Base-by-base conservation (phyloP, 495 filamentous ascomycete species). In the Penicillium silybi region DNA sequence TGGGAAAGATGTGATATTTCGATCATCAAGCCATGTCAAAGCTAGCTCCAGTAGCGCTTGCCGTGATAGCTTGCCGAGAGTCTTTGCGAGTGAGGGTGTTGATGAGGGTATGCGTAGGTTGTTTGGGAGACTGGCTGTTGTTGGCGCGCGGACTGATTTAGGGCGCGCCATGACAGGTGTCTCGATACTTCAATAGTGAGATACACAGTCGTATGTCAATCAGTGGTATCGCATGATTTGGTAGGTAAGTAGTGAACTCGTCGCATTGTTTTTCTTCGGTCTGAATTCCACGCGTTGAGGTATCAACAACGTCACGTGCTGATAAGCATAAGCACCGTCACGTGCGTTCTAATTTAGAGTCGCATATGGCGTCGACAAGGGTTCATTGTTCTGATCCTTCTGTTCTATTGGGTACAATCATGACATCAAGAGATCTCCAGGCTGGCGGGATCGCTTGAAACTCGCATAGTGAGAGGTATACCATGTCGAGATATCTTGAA, bases 11-110 rank as follows among this genome's bases (percentile, higher is more conserved):
- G 76, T 61, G 18, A 80, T 69, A 44, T 85, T 83, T 46, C 72
- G 69, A 20, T 85, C 78, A 26, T 84, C 78, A 0, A 93, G 80
- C 90, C 90, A 95, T 68, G 81, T 69, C 18, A 88, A 75, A 5
- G 78, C 85, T 13, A 95, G 75, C 2, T 82, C 77, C 13, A 92
- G 65, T 7, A 95, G 76, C 0, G 87, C 82, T 32, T 80, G 70
- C 26, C 89, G 84, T 1, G 88, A 84, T 27, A 95, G 79, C 26
- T 83, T 85, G 41, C 68, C 72, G 11, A 95, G 69, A n/a, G 77
- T 70, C 58, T 85, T 87, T 52, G 76, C 60, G 29, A 90, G 81
- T 10, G 82, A 75, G 5, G 80, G 78, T 50, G 82, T 83, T 39
- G 81, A 70, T 11, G 85, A 75, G 50, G 85, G 77, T 62, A 91